Base-by-base conservation (phyloP, 1,284 basidiomycete species). In the Pisolithus thermaeus region DNA sequence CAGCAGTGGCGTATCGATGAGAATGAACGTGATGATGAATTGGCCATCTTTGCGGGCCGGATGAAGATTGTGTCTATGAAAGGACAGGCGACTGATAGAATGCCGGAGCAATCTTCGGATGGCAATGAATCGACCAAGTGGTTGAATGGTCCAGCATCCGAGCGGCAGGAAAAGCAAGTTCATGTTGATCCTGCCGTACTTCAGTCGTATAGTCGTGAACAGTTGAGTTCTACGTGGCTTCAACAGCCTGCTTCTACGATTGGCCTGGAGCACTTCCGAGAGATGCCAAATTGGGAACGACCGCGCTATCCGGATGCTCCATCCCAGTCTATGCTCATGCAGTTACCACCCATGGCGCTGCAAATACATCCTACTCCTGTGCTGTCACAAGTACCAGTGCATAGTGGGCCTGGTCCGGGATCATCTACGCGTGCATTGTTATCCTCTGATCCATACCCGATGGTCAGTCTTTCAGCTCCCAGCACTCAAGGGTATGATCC, bases 11-110 rank as follows among this genome's bases (percentile, higher is more conserved):
- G 67, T 28, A 64, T 77, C 47, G 62, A 61, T 23, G 60, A 63
- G 48, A 75, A 77, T 28, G 70, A 69, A 47, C 70, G 72, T 20
- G 70, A 76, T 6, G 83, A 84, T 52, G 83, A 84, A 46, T 68
- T 85, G 7, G 69, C 76, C 0, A 80, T 85, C 38, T 78, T 83
- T 57, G 78, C 81, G 3, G 83, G 83, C 3, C 76, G 77, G 52
- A 80, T 78, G 0, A 73, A 78, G 12, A 76, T 84, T 44, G 73
- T 83, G 11, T 76, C 74, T 27, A 59, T 67, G 42, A 69, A 65
- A 58, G 65, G 66, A 48, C 40, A 47, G 28, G 50, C 60, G 25
- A 43, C 42, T n/a, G 57, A 57, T 27, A 30, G 56, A 23, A 49
- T 48, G 35, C 38, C 54, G 25, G 18, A 43, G 7, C 18, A 6